A percentile compares a stretch with the other conserved stretches of the same genome.
These are phyloP conservation scores for Neurospora sp. DNA, from an alignment of 495 filamentous ascomycete genomes.

Conservation along the genomic window DNA sequence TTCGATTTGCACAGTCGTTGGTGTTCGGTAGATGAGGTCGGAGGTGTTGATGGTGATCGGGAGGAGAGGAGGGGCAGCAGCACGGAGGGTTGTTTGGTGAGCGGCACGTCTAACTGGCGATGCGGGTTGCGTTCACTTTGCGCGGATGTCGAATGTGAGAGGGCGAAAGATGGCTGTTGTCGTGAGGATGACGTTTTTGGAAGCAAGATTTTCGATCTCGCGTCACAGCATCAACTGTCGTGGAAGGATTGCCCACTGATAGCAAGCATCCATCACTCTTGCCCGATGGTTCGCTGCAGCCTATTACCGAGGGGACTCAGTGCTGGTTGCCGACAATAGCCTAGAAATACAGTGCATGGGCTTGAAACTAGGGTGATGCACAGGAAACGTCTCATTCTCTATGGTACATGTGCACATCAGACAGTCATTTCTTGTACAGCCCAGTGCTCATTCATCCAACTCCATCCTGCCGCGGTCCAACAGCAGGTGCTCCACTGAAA, in stretches of 20 bases:
- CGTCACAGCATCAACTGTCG: not conserved
- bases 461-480: not conserved
- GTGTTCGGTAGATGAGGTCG: not conserved
- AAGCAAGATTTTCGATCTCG: not conserved
- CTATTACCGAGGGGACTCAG: no score
- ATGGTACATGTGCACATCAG: not conserved
- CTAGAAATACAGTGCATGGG: not conserved
- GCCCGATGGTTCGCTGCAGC: not conserved
- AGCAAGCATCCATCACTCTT: not conserved
- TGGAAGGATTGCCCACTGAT: not conserved
- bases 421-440: not conserved
- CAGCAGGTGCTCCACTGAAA: not conserved
- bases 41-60: not conserved
- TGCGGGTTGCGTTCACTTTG: not conserved
- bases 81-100: not conserved
- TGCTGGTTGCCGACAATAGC: not conserved
- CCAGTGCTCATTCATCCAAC: not conserved
- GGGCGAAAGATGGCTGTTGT: not conserved
- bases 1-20: slow-evolving; percentile 26
- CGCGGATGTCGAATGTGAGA: not conserved
- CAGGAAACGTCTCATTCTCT: not conserved
- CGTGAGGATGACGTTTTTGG: slow-evolving; percentile 7
- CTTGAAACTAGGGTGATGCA: not conserved
- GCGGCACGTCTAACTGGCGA: not conserved
- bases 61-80: not conserved